phyloP scores from a whole-genome alignment of 305 asterid genomes.

The Withania somnifera region DNA sequence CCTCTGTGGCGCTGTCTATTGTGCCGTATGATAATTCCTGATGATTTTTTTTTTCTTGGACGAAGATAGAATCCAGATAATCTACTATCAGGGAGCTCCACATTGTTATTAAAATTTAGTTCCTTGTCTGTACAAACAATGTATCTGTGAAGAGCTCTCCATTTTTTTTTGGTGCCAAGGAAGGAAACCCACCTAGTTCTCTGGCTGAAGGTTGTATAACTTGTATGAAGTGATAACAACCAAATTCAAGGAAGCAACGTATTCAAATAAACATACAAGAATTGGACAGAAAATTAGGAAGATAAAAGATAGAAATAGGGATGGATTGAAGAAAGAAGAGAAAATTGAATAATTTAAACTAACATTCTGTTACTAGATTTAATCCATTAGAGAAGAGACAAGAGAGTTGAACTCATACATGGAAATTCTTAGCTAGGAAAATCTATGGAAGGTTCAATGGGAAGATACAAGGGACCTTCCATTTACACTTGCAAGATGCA shows the following conservation, averaged over 20 bases:
- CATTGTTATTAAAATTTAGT: not conserved
- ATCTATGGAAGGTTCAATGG: not conserved
- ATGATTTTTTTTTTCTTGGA: not conserved
- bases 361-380: not conserved
- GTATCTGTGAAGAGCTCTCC: not conserved
- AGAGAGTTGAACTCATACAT: not conserved
- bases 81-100: not conserved
- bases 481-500: not conserved
- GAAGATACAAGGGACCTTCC: not conserved
- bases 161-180: not conserved
- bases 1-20: not conserved
- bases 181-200: not conserved
- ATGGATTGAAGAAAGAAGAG: not conserved
- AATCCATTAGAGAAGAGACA: not conserved
- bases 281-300: not conserved
- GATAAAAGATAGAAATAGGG: not conserved
- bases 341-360: not conserved
- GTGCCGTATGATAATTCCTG: not conserved
- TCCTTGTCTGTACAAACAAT: not conserved
- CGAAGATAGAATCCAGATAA: not conserved
- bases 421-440: not conserved
- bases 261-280: not conserved
- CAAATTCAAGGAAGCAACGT: not conserved
- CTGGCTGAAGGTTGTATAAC: not conserved
- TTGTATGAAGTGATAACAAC: not conserved